Base-by-base conservation (phyloP, 805 yeast species). In the Metschnikowia noctiluminum region DNA sequence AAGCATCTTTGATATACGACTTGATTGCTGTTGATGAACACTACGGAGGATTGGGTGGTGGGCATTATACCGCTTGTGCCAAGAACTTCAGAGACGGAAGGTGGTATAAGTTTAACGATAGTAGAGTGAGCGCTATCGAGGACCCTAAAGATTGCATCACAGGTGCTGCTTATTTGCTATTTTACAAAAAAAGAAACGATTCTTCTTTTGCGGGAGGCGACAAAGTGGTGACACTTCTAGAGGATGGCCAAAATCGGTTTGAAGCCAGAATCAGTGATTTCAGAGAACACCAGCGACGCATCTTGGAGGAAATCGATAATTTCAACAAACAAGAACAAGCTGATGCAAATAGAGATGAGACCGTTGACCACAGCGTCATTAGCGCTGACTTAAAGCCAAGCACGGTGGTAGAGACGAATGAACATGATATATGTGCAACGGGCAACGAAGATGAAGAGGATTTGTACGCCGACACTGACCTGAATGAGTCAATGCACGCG, bases 41-140 rank as follows among this genome's bases (percentile, higher is more conserved):
- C 62, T 90, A 77, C 63, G 99, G 98, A 43, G 97, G 97, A 0
- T 72, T 92, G 15, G 97, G 98, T 0, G 98, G 98, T 5, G 98
- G 99, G 1, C 98, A 94, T 70, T 92, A 94, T 66, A 94, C 99
- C 1, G 87, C 98, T 0, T 85, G 82, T 60, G 96, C 80, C 0
- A 86, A 85, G 63, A 91, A 91, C 61, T 84, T 81, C 64, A 74
- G 81, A 38, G 95, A 88, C 60, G 70, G 70, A 16, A 74, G 81
- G 49, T 94, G 98, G 98, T 89, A 90, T 62, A 87, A 90, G 62
- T 92, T 78, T 64, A 91, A 92, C 62, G 99, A 92, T 63, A 82
- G 96, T 1, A 68, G 85, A 31, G 97, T 90, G 1, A 66, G 81
- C 0, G 71, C 71, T 15, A 60, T 73, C 7, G 75, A 82, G 0